phyloP scores from a whole-genome alignment of 176 grass and related monocot species.

The Tillandsia fasciculata region DNA sequence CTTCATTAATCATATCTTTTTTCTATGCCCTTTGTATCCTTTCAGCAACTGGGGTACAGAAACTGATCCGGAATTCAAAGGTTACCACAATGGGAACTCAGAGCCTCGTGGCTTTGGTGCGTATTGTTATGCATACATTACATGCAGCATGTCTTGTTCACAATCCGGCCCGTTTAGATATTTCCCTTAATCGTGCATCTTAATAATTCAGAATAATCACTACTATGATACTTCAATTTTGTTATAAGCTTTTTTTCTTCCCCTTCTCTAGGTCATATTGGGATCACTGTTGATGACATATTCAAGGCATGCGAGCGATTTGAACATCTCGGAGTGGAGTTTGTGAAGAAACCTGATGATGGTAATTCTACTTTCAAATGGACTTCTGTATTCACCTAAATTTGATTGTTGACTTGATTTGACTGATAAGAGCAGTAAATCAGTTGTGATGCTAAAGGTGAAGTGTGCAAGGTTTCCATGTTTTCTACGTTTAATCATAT shows the following conservation, averaged over 20 bases:
- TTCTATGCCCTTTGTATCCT: background rate
- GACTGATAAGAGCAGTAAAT: background rate
- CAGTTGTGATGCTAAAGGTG: background rate
- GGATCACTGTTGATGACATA: conserved; percentile 90
- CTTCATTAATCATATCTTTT: conserved; percentile 7
- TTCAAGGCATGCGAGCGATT: conserved; percentile 76
- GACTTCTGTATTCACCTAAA: background rate
- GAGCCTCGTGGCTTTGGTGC: conserved; percentile 96
- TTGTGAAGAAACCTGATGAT: conserved; percentile 77
- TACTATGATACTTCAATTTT: background rate
- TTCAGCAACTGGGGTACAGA: conserved; percentile 95
- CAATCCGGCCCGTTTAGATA: background rate
- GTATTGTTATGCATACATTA: conserved; percentile 9
- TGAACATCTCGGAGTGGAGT: conserved; percentile 68
- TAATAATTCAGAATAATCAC: background rate
- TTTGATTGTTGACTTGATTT: background rate
- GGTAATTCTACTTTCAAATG: conserved; percentile 35
- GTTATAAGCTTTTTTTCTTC: background rate
- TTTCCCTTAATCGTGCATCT: background rate
- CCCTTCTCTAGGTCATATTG: conserved; percentile 72
- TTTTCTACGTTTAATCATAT: no score
- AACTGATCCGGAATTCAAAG: conserved; percentile 91
- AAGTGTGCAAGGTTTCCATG: background rate
- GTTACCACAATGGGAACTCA: conserved; percentile 95
- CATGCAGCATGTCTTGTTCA: background rate